Conservation (phyloP, 1,139 yeast species). For the Suhomyces guaymorum region DNA sequence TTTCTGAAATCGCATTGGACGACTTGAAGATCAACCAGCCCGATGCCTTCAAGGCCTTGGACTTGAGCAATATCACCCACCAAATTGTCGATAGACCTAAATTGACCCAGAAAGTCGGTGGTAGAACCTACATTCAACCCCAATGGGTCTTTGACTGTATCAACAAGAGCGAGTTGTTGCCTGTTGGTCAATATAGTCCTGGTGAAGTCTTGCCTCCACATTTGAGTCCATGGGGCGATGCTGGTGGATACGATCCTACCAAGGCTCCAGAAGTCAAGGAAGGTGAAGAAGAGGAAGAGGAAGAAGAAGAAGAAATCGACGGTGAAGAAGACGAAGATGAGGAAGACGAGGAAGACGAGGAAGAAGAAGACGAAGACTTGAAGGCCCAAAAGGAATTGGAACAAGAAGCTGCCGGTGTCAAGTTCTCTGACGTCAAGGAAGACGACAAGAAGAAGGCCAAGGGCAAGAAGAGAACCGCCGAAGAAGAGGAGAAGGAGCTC, state of each 20-base stretch:
- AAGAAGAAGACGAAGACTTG: conserved; percentile 59
- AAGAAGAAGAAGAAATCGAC: conserved; percentile 51
- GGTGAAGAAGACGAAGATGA: conserved; percentile 52
- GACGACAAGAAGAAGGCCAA: conserved; percentile 37
- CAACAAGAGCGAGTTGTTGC: conserved; percentile 71
- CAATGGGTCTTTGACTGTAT: conserved; percentile 97
- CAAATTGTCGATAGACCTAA: conserved; percentile 94
- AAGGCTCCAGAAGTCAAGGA: conserved; percentile 40
- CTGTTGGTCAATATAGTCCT: conserved; percentile 83
- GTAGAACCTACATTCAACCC: conserved; percentile 93
- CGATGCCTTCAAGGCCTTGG: conserved; percentile 47
- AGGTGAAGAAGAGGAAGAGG: conserved; percentile 49
- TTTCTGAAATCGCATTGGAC: conserved; percentile 87
- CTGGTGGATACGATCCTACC: conserved; percentile 85
- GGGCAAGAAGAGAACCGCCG: conserved; percentile 41
- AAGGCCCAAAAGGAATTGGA: conserved; percentile 83
- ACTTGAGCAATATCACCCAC: conserved; percentile 76
- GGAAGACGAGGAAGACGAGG: conserved; percentile 48
- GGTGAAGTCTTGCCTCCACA: conserved; percentile 97
- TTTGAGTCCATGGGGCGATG: conserved; percentile 98
- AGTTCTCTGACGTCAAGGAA: conserved; percentile 57
- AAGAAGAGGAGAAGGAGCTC: conserved; percentile 81
- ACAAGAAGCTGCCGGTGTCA: conserved; percentile 85
- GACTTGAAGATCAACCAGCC: conserved; percentile 54
- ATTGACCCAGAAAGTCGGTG: conserved; percentile 73